Conservation (phyloP, 2,329 filamentous ascomycete genomes). For the Onygenales sp. region DNA sequence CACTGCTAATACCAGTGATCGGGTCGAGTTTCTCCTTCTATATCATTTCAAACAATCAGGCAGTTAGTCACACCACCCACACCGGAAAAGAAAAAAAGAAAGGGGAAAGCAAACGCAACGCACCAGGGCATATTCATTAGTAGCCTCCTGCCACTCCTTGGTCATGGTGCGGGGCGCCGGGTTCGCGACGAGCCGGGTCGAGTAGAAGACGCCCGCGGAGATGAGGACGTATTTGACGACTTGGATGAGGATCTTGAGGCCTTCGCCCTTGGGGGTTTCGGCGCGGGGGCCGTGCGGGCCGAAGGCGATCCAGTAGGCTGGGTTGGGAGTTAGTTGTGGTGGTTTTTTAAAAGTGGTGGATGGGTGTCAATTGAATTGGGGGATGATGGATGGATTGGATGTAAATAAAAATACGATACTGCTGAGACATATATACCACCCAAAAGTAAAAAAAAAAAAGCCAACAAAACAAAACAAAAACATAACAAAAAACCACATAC, state of each 20-base stretch:
- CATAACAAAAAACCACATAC: conserved; percentile 49
- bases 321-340: neutral
- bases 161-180: conserved; percentile 77
- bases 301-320: conserved; percentile 99
- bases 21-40: conserved; percentile 79
- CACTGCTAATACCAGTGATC: conserved; percentile 71
- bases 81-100: neutral
- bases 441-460: too few species aligned
- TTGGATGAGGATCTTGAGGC: conserved; percentile 66
- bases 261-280: conserved; percentile 71
- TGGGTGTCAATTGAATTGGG: too few species aligned
- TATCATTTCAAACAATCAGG: conserved; percentile 14
- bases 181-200: conserved; percentile 62
- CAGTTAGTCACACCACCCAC: conserved; percentile 4
- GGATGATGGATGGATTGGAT: neutral
- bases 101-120: conserved; percentile 21
- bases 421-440: too few species aligned
- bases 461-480: neutral
- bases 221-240: conserved; percentile 57
- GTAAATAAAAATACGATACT: neutral
- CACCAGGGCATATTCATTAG: conserved; percentile 91
- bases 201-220: conserved; percentile 62
- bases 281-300: conserved; percentile 91
- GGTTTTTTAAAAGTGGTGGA: neutral
- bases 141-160: conserved; percentile 92